Percentiles rank a stretch among this genome's conserved stretches.
Evolutionary conservation across 371 early-diverging fungal genomes (phyloP).

Genomic region (Batkoa obscura): DNA sequence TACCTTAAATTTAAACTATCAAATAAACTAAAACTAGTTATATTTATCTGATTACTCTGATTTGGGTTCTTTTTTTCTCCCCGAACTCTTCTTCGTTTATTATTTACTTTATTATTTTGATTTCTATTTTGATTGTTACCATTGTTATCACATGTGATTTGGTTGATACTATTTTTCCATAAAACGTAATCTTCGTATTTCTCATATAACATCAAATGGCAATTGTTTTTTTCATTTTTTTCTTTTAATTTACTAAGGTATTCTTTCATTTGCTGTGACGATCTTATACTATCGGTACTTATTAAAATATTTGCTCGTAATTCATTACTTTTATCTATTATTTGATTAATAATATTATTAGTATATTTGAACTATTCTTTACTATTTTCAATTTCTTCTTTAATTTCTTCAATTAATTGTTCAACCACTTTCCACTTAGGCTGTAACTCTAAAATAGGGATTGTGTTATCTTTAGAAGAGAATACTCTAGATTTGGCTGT

Average conservation of each 20-base stretch:
- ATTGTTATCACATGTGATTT: no score
- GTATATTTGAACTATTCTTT: background rate
- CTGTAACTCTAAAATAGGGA: constrained; percentile 60
- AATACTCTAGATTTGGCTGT: background rate
- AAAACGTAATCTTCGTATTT: no score
- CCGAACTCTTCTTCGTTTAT: no score
- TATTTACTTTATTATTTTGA: no score
- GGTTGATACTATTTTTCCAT: no score
- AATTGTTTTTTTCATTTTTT: no score
- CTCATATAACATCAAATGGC: no score
- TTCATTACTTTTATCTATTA: background rate
- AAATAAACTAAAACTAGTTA: no score
- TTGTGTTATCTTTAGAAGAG: constrained; percentile 7
- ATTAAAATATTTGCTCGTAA: background rate
- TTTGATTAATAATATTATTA: background rate
- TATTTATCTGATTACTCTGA: no score
- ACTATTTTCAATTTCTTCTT: constrained; percentile 13
- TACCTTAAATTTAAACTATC: no score
- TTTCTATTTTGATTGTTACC: no score
- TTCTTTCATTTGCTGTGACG: background rate
- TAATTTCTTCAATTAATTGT: constrained; percentile 55
- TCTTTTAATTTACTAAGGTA: background rate
- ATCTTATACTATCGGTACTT: background rate
- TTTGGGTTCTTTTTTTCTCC: no score
- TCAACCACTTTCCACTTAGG: constrained; percentile 77